A percentile compares a stretch with the other conserved stretches of the same genome.
Conservation (phyloP, 768 basidiomycete genomes). For the Phanerochaete sordida region DNA sequence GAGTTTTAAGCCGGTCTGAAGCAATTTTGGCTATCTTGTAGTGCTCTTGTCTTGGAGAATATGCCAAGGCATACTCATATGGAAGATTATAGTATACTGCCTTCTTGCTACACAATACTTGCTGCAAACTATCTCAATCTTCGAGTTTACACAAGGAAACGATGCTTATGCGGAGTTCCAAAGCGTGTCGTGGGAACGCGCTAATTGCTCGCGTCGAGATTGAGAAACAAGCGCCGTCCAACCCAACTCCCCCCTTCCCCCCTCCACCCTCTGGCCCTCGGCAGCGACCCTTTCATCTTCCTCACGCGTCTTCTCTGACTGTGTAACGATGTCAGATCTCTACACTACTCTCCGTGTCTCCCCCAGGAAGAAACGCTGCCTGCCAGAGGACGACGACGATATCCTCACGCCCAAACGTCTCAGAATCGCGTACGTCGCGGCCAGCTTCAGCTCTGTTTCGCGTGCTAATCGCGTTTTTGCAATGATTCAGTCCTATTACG, state of each 20-base stretch:
- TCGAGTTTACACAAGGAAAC: too few relatives aligned
- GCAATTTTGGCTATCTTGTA: background rate
- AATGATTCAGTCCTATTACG: conserved; percentile 47
- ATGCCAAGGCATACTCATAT: too few relatives aligned
- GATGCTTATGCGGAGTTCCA: conserved; percentile 11
- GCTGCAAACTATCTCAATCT: too few relatives aligned
- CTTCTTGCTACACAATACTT: too few relatives aligned
- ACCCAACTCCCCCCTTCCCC: conserved; percentile 16
- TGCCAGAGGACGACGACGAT: conserved; percentile 47
- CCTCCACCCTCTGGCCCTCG: conserved; percentile 11
- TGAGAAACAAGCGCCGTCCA: conserved; percentile 3
- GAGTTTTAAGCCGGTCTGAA: background rate
- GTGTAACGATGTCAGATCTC: conserved; percentile 48
- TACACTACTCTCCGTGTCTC: conserved; percentile 63
- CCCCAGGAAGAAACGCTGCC: conserved; percentile 64
- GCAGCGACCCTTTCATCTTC: background rate
- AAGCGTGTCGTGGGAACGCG: conserved; percentile 25
- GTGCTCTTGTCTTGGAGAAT: too few relatives aligned
- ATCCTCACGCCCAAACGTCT: conserved; percentile 68
- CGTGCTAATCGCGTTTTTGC: background rate
- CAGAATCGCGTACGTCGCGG: conserved; percentile 44
- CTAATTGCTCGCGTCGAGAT: conserved; percentile 31
- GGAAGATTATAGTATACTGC: too few relatives aligned
- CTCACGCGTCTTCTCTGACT: conserved; percentile 6
- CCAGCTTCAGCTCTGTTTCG: background rate